Conservation (phyloP, 805 yeast species). For the Candida mattraensis region DNA sequence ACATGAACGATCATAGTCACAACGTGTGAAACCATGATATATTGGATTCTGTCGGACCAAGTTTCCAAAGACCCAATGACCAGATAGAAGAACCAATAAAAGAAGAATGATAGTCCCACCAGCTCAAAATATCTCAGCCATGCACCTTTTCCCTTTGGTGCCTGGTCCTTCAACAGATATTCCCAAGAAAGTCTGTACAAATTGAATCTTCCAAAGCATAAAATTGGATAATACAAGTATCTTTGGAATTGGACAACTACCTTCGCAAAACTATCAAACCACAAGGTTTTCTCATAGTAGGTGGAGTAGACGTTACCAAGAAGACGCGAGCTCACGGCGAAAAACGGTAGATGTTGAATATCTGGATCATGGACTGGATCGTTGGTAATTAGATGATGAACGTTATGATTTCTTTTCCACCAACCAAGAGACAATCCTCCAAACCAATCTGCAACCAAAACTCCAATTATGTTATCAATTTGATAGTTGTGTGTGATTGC, state of each 20-base stretch:
- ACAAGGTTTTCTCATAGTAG: slow-evolving; percentile 65
- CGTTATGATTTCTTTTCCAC: slow-evolving; percentile 95
- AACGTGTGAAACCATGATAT: slow-evolving; percentile 70
- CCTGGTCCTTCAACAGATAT: slow-evolving; percentile 69
- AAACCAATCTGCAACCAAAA: slow-evolving; percentile 67
- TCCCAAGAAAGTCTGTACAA: slow-evolving; percentile 80
- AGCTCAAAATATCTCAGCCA: slow-evolving; percentile 83
- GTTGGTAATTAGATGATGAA: slow-evolving; percentile 89
- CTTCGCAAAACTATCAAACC: slow-evolving; percentile 68
- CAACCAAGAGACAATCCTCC: slow-evolving; percentile 93
- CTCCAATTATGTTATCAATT: slow-evolving; percentile 71
- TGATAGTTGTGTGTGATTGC: slow-evolving; percentile 80
- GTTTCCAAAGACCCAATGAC: slow-evolving; percentile 55
- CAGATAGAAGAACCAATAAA: slow-evolving; percentile 79
- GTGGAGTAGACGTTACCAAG: slow-evolving; percentile 75
- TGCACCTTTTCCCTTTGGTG: slow-evolving; percentile 84
- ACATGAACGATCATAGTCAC: slow-evolving; percentile 92
- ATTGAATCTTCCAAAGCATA: slow-evolving; percentile 83
- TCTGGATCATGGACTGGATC: slow-evolving; percentile 95
- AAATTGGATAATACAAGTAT: slow-evolving; percentile 72
- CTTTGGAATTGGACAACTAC: slow-evolving; percentile 62
- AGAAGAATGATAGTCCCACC: slow-evolving; percentile 65
- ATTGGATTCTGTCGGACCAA: slow-evolving; percentile 53
- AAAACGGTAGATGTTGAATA: slow-evolving; percentile 89
- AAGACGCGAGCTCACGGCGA: slow-evolving; percentile 75